Evolutionary conservation across 2,329 filamentous ascomycete species (phyloP).

Genomic region (Phialophora expanda): DNA sequence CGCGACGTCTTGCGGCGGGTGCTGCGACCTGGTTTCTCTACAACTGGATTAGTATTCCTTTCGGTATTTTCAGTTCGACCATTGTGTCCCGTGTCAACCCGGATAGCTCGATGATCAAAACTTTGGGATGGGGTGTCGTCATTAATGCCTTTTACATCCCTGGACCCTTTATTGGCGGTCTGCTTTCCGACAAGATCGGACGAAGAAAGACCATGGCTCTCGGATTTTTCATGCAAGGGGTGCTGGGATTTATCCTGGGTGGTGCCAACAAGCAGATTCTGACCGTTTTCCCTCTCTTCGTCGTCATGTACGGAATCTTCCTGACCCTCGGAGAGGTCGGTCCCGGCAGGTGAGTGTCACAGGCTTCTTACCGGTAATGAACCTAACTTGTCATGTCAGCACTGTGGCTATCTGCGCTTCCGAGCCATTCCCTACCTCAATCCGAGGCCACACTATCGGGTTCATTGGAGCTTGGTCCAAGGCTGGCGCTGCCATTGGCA

Average conservation of each 20-base stretch:
- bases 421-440: constrained; percentile 58
- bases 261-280: constrained; percentile 55
- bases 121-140: too few species aligned
- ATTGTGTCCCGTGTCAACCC: too few species aligned
- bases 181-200: too few species aligned
- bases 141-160: too few species aligned
- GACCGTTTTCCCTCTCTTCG: constrained; percentile 56
- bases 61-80: too few species aligned
- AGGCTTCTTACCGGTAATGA: not conserved
- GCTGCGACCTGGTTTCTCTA: too few species aligned
- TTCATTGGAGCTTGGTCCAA: constrained; percentile 56
- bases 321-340: constrained; percentile 58
- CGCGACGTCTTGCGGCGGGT: constrained; percentile 38
- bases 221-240: too few species aligned
- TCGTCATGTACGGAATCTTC: constrained; percentile 60
- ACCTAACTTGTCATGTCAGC: constrained; percentile 36
- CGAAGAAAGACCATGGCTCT: too few species aligned
- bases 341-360: constrained; percentile 49
- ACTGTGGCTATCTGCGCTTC: constrained; percentile 47
- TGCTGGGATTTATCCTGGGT: constrained; percentile 53
- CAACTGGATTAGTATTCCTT: too few species aligned
- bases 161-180: too few species aligned
- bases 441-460: constrained; percentile 58
- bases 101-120: too few species aligned
- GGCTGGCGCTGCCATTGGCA: constrained; percentile 58